Base-by-base conservation (phyloP, 1,139 yeast species). In the Geotrichum carabidarum region DNA sequence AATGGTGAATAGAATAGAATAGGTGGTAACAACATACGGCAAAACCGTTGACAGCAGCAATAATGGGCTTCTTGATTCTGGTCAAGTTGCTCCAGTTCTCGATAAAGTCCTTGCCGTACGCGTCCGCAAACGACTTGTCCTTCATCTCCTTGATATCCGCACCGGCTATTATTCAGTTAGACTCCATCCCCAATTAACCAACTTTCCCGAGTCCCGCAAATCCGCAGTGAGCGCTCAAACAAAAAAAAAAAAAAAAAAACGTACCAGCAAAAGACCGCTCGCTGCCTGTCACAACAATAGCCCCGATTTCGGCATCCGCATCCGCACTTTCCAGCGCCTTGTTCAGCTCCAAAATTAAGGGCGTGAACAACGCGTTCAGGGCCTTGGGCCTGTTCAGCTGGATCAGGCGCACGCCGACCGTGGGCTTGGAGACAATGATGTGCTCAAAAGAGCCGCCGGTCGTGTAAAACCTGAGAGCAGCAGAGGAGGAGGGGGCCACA, bases 301-400 rank as follows among this genome's bases (percentile, higher is more conserved):
- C 79, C 1, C 79, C 78, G 57, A 73, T 70, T 27, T 69, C 65
- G 6, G 65, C 64, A 54, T 76, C 76, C 17, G 58, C 52, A 55
- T 77, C 78, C 3, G 78, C 76, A 12, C 63, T 65, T 14, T 50
- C 48, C 46, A 78, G 63, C 5, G 78, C 80, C 11, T 64, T 64
- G 62, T 75, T 68, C 22, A 78, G 63, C 60, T 78, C 81, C 8
- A 45, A 54, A 56, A 77, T 68, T 15, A 78, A 78, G 1, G 71
- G 77, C 2, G 79, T 77, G 64, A 74, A 78, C 62, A 84, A 74
- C 9, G 91, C 88, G 67, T 85, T 85, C 60, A 84, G 77, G 47
- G 81, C 82, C 60, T 75, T 72, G 41, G 91, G 89, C 45, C 86
- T 74, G 70, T 84, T 82, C 56, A 84, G 69, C 30, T 84, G 80